phyloP scores from a whole-genome alignment of 2,329 filamentous ascomycete species.

The Exophiala sp. region DNA sequence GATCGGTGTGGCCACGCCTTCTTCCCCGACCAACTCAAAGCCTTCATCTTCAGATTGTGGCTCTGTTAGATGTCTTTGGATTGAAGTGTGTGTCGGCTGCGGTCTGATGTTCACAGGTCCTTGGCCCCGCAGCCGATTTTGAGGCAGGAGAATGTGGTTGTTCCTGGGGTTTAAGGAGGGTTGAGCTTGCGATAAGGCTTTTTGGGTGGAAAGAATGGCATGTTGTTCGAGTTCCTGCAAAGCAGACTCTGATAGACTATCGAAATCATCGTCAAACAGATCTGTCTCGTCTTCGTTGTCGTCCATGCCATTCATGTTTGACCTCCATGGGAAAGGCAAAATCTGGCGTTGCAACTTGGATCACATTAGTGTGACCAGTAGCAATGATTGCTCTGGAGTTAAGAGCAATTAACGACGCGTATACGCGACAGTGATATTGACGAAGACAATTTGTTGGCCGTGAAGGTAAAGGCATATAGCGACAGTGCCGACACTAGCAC shows the following conservation, averaged over 20 bases:
- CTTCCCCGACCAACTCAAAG: conserved; percentile 40
- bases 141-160: conserved; percentile 5
- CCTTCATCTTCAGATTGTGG: conserved; percentile 37
- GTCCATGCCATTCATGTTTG: conserved; percentile 40
- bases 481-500: no score
- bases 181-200: conserved; percentile 19
- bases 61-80: conserved; percentile 27
- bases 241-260: conserved; percentile 40
- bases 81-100: conserved; percentile 3
- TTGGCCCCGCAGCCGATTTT: conserved; percentile 12
- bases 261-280: conserved; percentile 42
- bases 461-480: no score
- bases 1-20: conserved; percentile 27
- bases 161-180: neutral
- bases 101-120: conserved; percentile 6
- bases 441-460: no score
- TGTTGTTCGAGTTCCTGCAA: conserved; percentile 42
- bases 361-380: neutral
- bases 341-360: neutral
- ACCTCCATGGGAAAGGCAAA: conserved; percentile 21
- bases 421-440: no score
- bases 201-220: conserved; percentile 41
- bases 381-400: no score
- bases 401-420: no score
- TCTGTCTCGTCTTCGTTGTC: conserved; percentile 43